Evolutionary conservation across 2,329 filamentous ascomycete genomes (phyloP), one percentile per base, ranked within the genome.

Genomic region (Didymosphaeria variabile): DNA sequence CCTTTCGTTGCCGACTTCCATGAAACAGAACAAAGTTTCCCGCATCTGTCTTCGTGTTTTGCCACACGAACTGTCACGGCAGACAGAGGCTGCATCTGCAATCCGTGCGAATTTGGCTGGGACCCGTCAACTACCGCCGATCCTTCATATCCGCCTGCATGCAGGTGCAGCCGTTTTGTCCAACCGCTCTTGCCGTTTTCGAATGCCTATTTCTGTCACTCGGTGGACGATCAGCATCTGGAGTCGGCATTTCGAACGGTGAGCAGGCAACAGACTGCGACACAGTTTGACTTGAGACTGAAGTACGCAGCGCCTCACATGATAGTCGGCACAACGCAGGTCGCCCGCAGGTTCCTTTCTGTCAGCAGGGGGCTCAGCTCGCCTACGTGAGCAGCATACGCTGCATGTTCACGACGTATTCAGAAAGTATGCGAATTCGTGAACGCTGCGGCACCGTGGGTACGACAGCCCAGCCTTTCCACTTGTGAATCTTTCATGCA

Each of bases 121-220:
- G 15, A 10, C 38, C 36, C 23, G 23, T 23, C 10, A 38, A 38
- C 42, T 23, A n/a, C 31, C 42, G 53, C 21, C 53, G 53, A 55
- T 55, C 53, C 26, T 46, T 47, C 32, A 46, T 55, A 46, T 55
- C 38, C 52, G 38, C 40, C 36, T 53, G 36, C 36, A 40, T 40
- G 36, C 36, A 40, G 13, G 13, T 40, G 36, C 34, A 42, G 34
- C 13, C 23, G 10, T 40, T 5, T 31, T 13, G 49, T 58, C 44
- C 17, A 34, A 53, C 44, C 26, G 26, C 19, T 19, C 19, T 9
- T 44, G 40, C 40, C 40, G 17, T 44, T 21, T 57, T 57, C 23
- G 58, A 53, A 5, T 44, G 23, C 58, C 53, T 55, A 46, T 55
- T 46, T 55, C 26, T 46, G 53, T 26, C 29, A 17, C 52, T 36